Evolutionary conservation across 805 yeast species (phyloP).

Genomic region (Limtongia smithiae): DNA sequence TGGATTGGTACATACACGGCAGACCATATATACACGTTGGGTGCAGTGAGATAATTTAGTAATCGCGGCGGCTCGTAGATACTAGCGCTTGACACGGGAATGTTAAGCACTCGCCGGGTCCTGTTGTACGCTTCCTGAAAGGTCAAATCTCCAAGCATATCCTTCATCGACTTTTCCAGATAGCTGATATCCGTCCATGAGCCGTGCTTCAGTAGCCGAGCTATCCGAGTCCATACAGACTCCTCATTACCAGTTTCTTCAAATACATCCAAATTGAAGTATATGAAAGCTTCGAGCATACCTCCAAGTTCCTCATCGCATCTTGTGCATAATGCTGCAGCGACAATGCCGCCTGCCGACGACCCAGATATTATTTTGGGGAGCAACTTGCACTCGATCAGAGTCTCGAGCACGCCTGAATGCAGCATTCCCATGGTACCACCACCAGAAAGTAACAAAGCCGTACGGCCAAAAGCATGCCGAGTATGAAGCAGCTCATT

Average conservation of each 20-base stretch:
- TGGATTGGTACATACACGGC: conserved; percentile 52
- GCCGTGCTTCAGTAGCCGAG: conserved; percentile 73
- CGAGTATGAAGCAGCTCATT: conserved; percentile 83
- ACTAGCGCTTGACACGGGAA: conserved; percentile 90
- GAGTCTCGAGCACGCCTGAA: conserved; percentile 81
- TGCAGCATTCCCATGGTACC: conserved; percentile 91
- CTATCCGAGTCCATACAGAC: conserved; percentile 49
- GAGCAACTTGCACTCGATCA: conserved; percentile 66
- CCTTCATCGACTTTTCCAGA: conserved; percentile 67
- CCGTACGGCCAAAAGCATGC: conserved; percentile 90
- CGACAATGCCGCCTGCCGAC: conserved; percentile 93
- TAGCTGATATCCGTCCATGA: conserved; percentile 81
- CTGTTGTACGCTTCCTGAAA: conserved; percentile 92
- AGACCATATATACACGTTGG: conserved; percentile 87
- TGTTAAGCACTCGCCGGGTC: conserved; percentile 87
- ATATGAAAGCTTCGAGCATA: conserved; percentile 48
- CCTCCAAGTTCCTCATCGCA: conserved; percentile 60
- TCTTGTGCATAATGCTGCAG: conserved; percentile 80
- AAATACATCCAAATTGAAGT: conserved; percentile 48
- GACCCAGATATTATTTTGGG: conserved; percentile 92
- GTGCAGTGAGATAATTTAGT: conserved; percentile 87
- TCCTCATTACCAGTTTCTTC: conserved; percentile 54
- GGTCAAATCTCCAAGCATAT: conserved; percentile 81
- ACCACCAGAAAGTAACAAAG: conserved; percentile 93
- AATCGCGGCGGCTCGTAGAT: conserved; percentile 86